Evolutionary conservation across 2,329 filamentous ascomycete genomes (phyloP).

Genomic region (Fusarium nanum): DNA sequence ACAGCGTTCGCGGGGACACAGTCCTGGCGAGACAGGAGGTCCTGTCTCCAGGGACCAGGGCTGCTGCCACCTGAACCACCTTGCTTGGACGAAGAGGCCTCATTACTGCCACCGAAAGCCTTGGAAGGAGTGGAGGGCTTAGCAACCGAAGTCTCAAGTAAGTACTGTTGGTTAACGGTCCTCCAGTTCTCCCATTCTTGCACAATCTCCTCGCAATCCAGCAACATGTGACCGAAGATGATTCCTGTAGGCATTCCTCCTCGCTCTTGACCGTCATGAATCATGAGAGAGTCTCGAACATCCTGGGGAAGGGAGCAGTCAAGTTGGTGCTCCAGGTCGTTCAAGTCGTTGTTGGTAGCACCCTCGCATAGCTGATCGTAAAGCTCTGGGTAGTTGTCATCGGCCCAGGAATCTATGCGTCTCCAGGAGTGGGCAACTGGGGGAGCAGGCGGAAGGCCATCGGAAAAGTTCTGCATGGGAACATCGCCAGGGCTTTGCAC

Average conservation of each 20-base stretch:
- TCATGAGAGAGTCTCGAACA: slow-evolving; percentile 87
- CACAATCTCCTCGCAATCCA: slow-evolving; percentile 98
- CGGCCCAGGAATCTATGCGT: slow-evolving; percentile 92
- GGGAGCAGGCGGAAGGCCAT: slow-evolving; percentile 89
- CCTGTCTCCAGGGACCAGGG: slow-evolving; percentile 80
- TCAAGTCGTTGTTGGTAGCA: slow-evolving; percentile 92
- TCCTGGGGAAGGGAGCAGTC: slow-evolving; percentile 95
- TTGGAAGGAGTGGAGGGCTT: slow-evolving; percentile 76
- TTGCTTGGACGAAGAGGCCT: slow-evolving; percentile 76
- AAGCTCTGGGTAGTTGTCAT: slow-evolving; percentile 94
- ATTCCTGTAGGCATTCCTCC: slow-evolving; percentile 91
- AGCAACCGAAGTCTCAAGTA: slow-evolving; percentile 69
- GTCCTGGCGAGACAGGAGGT: slow-evolving; percentile 85
- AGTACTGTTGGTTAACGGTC: slow-evolving; percentile 89
- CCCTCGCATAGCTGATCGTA: slow-evolving; percentile 94
- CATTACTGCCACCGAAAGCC: slow-evolving; percentile 73
- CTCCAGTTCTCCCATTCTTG: slow-evolving; percentile 99
- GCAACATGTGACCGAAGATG: slow-evolving; percentile 92
- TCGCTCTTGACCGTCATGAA: slow-evolving; percentile 97
- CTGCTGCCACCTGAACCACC: slow-evolving; percentile 66
- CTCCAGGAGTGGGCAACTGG: slow-evolving; percentile 91
- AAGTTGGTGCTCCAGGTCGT: slow-evolving; percentile 94
- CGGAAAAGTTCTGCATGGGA: slow-evolving; percentile 94
- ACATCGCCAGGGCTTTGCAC: slow-evolving; percentile 83
- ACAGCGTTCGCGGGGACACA: slow-evolving; percentile 88